Conservation (phyloP, 345 rosid genomes). For the Abelmoschus esculentus region DNA sequence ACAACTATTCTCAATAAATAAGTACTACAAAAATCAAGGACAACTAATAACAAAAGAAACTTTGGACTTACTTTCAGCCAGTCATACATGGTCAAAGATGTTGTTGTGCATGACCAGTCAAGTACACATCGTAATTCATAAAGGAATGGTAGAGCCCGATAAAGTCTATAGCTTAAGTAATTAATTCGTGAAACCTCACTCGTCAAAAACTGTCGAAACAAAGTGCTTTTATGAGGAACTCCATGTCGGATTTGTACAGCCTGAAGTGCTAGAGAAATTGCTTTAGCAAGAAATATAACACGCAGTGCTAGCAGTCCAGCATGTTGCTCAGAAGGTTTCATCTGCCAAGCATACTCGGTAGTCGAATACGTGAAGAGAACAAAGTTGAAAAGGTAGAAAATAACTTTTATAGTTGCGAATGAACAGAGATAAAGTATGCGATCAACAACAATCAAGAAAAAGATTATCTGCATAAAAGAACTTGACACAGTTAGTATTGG, state of each 20-base stretch:
- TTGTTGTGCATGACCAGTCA: conserved; percentile 99
- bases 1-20: not conserved
- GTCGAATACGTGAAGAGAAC: conserved; percentile 77
- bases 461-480: conserved; percentile 63
- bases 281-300: conserved; percentile 89
- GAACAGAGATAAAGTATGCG: conserved; percentile 94
- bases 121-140: conserved; percentile 91
- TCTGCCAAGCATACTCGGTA: conserved; percentile 79
- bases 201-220: conserved; percentile 91
- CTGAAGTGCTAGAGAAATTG: conserved; percentile 81
- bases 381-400: conserved; percentile 86
- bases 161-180: conserved; percentile 85
- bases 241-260: conserved; percentile 93
- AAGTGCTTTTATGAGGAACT: conserved; percentile 84
- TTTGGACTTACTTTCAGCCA: conserved; percentile 79
- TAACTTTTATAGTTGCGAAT: conserved; percentile 69
- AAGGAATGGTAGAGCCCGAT: conserved; percentile 91
- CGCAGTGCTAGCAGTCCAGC: conserved; percentile 71
- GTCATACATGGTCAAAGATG: conserved; percentile 98
- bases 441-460: conserved; percentile 92
- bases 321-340: conserved; percentile 55
- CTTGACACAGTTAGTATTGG: conserved; percentile 27
- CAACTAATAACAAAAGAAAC: not conserved
- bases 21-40: not conserved
- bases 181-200: conserved; percentile 74